Evolutionary conservation across 306 rosid species (phyloP), one percentile per base, ranked within the genome.

Genomic region (Dryas alaskensis): DNA sequence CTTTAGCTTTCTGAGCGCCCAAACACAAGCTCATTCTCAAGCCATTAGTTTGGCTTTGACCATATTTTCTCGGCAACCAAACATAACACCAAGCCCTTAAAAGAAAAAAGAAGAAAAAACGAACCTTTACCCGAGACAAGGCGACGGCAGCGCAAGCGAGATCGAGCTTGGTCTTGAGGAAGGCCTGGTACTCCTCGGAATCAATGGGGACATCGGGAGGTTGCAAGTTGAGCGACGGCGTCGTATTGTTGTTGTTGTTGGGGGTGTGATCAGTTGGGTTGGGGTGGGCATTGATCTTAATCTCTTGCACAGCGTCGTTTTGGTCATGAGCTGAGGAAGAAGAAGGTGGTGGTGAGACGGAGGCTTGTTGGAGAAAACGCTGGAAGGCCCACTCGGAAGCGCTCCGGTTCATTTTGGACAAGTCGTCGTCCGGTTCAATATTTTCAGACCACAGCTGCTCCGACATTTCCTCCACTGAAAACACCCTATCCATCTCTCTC

Each of bases 141-240:
- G 98, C 98, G 4, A 89, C 92, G 11, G 96, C 97, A 53, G 98
- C 98, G 44, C 98, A 93, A 13, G 98, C 98, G 37, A 89, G 92
- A 53, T 93, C 80, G 77, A 93, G 98, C 74, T 89, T 89, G 89
- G 82, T 89, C 78, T 91, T 93, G 65, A 93, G 98, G 51, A 88
- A 80, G 14, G 92, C 85, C 57, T 86, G 91, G 57, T 88, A 88
- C 16, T 89, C 89, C 11, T 88, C 85, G 3, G 96, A 84, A 80
- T 85, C 87, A 64, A 84, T 67, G 49, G 90, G 76, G 60, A 79
- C 42, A 71, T 59, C 70, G 5, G 79, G 46, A 25, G 78, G 66
- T 5, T 75, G 71, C 3, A 45, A 66, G 62, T 44, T 61, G 60
- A 73, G 4, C 57, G 80, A 27, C 43, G 76, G 14, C 64, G 63